A percentile compares a stretch with the other conserved stretches of the same genome.
phyloP scores from a whole-genome alignment of 1,284 basidiomycete genomes.

The Ustilago sp. region DNA sequence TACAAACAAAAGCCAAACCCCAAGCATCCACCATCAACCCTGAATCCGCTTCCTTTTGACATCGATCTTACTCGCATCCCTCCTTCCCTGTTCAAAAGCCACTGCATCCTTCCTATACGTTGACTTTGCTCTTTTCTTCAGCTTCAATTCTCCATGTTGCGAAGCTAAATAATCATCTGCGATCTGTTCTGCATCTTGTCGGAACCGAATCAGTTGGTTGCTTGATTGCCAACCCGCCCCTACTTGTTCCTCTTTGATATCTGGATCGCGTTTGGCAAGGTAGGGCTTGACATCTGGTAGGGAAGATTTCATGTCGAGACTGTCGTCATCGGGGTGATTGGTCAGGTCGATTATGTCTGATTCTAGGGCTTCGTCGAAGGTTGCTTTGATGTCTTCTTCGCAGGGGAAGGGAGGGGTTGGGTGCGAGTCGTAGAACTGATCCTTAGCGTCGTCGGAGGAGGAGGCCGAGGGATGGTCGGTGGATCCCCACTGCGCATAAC shows the following conservation, averaged over 20 bases:
- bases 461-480: background rate
- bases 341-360: constrained; percentile 27
- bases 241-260: background rate
- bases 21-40: background rate
- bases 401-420: background rate
- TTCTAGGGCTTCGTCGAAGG: constrained; percentile 33
- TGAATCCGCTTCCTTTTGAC: constrained; percentile 51
- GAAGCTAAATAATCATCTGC: constrained; percentile 50
- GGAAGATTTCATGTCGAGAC: constrained; percentile 2
- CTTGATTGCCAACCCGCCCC: constrained; percentile 39
- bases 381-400: constrained; percentile 25
- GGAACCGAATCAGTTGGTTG: constrained; percentile 48
- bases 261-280: constrained; percentile 9
- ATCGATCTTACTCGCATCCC: constrained; percentile 52
- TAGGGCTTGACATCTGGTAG: background rate
- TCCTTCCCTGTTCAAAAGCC: constrained; percentile 45
- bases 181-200: constrained; percentile 49
- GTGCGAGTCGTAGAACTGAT: constrained; percentile 27
- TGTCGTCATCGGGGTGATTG: background rate
- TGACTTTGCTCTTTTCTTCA: constrained; percentile 34
- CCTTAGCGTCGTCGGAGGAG: constrained; percentile 14
- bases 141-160: constrained; percentile 37
- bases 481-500: constrained; percentile 18
- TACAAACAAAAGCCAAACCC: too few relatives aligned
- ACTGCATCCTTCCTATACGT: constrained; percentile 30